Percentiles rank a stretch among this genome's conserved stretches.
Evolutionary conservation across 805 yeast species (phyloP).

Genomic region (Pichia membranifaciens): DNA sequence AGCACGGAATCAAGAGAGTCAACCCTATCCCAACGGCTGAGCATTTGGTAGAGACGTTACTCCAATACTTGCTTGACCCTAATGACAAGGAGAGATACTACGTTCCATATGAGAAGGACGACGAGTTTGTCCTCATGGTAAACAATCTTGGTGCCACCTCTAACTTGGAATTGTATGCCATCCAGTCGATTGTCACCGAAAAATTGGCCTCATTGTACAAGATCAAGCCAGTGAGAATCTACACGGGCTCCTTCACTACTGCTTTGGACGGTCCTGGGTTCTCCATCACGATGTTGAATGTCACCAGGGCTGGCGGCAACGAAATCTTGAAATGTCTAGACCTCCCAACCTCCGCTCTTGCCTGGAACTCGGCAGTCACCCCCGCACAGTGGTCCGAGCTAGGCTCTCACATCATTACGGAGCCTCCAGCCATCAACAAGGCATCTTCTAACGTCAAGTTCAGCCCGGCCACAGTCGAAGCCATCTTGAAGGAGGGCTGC

Average conservation of each 20-base stretch:
- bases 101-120: slow-evolving; percentile 53
- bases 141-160: slow-evolving; percentile 92
- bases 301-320: slow-evolving; percentile 44
- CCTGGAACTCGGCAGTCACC: slow-evolving; percentile 56
- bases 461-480: slow-evolving; percentile 26
- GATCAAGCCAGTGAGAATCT: slow-evolving; percentile 60
- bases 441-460: slow-evolving; percentile 24
- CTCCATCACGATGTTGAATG: slow-evolving; percentile 74
- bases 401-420: slow-evolving; percentile 22
- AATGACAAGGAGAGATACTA: slow-evolving; percentile 75
- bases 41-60: slow-evolving; percentile 51
- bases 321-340: slow-evolving; percentile 55
- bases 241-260: slow-evolving; percentile 78
- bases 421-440: slow-evolving; percentile 19
- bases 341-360: slow-evolving; percentile 71
- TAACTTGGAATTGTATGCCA: slow-evolving; percentile 67
- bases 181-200: slow-evolving; percentile 53
- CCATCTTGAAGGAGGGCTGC: slow-evolving; percentile 44
- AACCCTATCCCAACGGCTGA: slow-evolving; percentile 68
- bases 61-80: slow-evolving; percentile 53
- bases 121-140: slow-evolving; percentile 65
- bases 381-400: slow-evolving; percentile 19
- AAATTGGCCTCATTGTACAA: slow-evolving; percentile 47
- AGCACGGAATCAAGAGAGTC: slow-evolving; percentile 70
- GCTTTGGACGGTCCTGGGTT: slow-evolving; percentile 92